Base-by-base conservation (phyloP, 768 basidiomycete species). In the Pleurotus pulmonarius region DNA sequence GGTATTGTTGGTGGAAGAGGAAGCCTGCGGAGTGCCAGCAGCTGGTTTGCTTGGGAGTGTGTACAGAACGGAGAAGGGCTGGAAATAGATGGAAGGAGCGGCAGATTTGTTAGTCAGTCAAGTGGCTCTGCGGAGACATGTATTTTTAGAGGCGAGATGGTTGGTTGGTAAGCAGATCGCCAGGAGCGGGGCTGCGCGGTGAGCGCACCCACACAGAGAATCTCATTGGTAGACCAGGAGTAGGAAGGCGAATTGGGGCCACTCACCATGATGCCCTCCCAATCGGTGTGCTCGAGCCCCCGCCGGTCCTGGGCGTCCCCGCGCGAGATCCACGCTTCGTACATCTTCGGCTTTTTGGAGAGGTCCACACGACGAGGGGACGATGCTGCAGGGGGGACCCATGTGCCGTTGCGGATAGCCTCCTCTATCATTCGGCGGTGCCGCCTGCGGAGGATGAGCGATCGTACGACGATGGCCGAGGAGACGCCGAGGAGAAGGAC, bases 401-500 rank as follows among this genome's bases (percentile, higher is more conserved):
- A 86, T 5, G 84, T 83, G 7, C 86, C 86, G 57, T 83, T 82
- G 20, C 78, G 73, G 59, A 87, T 86, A 15, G 84, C 85, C 58
- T 87, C 83, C 52, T 81, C 83, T 29, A 87, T 72, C 63, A 83
- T 65, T 5, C 75, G 76, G 15, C 81, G 77, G 56, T 85, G 83
- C 3, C 87, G 78, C 12, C 85, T 70, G 2, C 87, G 78, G n/a
- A 88, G 74, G 40, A 87, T 59, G 57, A 87, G 76, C 18, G 85
- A 87, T 37, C 87, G 83, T 46, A 81, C 60, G 58, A 88, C 79
- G 64, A 88, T 86, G 11, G 84, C 84, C 2, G 80, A 80, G 7
- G 85, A 86, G n/a, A 89, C 81, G 40, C 76, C 74, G 20, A 88
- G 77, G 16, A 89, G 79, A 18, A 88, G 80, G 58, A 88, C 78